phyloP scores from a whole-genome alignment of 371 early-diverging fungal genomes.

The Syncephalastrum monosporum region DNA sequence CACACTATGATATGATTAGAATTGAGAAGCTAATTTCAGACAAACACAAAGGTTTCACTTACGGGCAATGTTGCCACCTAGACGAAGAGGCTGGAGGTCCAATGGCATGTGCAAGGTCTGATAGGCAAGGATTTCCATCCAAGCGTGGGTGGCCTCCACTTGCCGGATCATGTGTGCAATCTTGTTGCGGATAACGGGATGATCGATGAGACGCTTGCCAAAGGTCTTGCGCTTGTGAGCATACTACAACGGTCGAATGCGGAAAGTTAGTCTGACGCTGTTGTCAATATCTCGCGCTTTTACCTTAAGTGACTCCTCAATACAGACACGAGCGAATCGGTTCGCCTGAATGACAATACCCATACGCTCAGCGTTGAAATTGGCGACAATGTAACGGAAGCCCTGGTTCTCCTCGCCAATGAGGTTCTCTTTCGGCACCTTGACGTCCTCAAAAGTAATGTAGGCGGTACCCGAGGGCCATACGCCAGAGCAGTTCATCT shows the following conservation, averaged over 20 bases:
- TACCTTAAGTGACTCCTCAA: conserved; percentile 79
- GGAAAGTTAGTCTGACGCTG: not conserved
- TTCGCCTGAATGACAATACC: conserved; percentile 85
- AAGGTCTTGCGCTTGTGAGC: conserved; percentile 87
- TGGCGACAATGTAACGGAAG: conserved; percentile 75
- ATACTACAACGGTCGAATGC: conserved; percentile 39
- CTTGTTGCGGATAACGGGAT: conserved; percentile 72
- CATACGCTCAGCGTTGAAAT: conserved; percentile 81
- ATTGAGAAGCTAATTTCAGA: not conserved
- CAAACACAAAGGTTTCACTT: not conserved
- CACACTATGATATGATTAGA: conserved; percentile 33
- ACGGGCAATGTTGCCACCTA: conserved; percentile 84
- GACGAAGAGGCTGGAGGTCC: conserved; percentile 65
- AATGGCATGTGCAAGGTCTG: conserved; percentile 68
- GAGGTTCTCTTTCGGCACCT: conserved; percentile 79
- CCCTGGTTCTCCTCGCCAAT: conserved; percentile 88
- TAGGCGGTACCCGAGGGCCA: conserved; percentile 82
- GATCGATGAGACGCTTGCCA: conserved; percentile 75
- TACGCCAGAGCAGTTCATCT: conserved; percentile 73
- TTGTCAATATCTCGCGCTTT: not conserved
- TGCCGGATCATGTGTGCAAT: conserved; percentile 78
- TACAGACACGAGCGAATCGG: conserved; percentile 84
- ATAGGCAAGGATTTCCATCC: conserved; percentile 74
- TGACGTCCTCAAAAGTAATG: conserved; percentile 82
- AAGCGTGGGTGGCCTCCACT: conserved; percentile 86